Evolutionary conservation across 768 basidiomycete genomes (phyloP), one percentile per base, ranked within the genome.

Genomic region (Leccinum disarticulatum): DNA sequence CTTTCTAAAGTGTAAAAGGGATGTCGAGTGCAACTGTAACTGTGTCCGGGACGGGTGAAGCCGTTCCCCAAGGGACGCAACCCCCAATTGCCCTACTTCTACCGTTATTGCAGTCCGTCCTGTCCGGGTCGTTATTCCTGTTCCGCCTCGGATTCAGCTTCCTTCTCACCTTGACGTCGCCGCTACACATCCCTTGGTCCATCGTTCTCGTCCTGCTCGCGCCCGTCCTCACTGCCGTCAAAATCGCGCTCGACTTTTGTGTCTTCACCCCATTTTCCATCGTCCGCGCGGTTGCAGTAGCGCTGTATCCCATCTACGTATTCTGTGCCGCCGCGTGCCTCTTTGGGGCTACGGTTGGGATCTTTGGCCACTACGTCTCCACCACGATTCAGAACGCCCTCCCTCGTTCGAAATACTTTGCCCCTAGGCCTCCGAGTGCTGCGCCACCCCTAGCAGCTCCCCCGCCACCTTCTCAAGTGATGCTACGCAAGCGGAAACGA

Each of bases 301-400:
- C 77, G 10, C 54, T 86, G 1, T 83, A 81, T 51, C 85, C 85
- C 0, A 54, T 85, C 35, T 87, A 86, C 62, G 78, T 85, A 14
- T 80, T 86, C 59, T 78, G 76, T 41, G 83, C 83, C 2, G 78
- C 82, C 1, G 84, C 85, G 1, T 84, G 81, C 61, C 80, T 87
- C 53, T 75, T 76, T 9, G 85, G 85, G 6, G 72, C 70, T 10
- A 17, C 78, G 19, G 48, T 86, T 1, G 85, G 85, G 3, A 52
- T 78, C 1, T 60, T 73, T 13, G 85, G 77, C 1, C 64, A 59
- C 36, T 68, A 70, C 33, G 6, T 62, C 11, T 58, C 65, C 50
- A 64, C 47, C n/a, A 2, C 53, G 3, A 56, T 70, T 10, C 38
- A 70, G 1, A 35, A 33, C 55, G 4, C 31, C 51, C 53, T 71